Base-by-base conservation (phyloP, 805 yeast species). In the Starmerella apis region DNA sequence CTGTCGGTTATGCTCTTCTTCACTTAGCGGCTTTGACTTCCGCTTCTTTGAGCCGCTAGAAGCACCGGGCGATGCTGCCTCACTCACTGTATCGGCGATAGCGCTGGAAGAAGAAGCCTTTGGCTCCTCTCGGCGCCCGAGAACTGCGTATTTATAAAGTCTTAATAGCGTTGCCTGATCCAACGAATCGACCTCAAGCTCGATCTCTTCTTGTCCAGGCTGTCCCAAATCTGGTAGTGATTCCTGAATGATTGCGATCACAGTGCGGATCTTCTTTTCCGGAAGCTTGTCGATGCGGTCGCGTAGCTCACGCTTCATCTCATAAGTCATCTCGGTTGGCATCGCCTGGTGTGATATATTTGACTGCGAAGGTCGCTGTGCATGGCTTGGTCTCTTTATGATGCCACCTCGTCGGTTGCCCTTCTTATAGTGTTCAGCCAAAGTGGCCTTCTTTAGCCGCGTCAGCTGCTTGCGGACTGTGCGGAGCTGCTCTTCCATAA, bases 271-370 rank as follows among this genome's bases (percentile, higher is more conserved):
- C 69, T 85, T 86, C 66, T 81, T 79, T 57, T 87, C 94, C 39
- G 86, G 77, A 46, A 75, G 64, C 55, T 80, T 68, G 52, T 79
- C 80, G 64, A 92, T 88, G 58, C 80, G 80, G 62, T 87, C 96
- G 49, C 87, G 79, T 51, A 92, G 80, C 65, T 86, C 92, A 64
- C 86, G 85, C 75, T 92, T 92, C 97, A 90, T 90, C 62, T 88
- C 97, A 64, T 86, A 92, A 0, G 96, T 85, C 47, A 90, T 86
- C 51, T 65, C 62, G 1, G 54, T 51, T 3, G 59, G 57, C 47
- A 56, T 10, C 14, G 54, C 33, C 35, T 36, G 43, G 28, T 32
- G 30, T 32, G 37, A 22, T 10, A 47, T 37, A 35, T 28, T 5
- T n/a, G 49, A 49, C 10, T 25, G 32, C 3, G 55, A 46, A 7